Base-by-base conservation (phyloP, 768 basidiomycete genomes). In the Tricholoma bakamatsutake region DNA sequence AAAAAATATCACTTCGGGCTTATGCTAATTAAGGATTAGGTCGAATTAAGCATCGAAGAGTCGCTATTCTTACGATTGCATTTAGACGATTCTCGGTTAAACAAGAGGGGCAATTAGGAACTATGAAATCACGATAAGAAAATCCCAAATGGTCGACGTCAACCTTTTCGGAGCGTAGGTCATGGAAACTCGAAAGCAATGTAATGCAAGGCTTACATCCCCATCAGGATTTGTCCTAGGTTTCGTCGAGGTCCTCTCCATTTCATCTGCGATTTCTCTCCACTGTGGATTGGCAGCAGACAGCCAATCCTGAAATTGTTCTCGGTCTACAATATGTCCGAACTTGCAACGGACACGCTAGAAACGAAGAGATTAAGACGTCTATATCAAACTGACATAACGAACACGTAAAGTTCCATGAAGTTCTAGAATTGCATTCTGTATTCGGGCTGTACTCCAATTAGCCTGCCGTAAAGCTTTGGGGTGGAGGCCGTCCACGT, bases 401-500 rank as follows among this genome's bases (percentile, higher is more conserved):
- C 61, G 30, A 58, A 92, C 91, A 69, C 91, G 89, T 10, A 98
- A 69, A 15, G 87, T 91, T 17, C 94, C 94, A 67, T 98, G 94
- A 7, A 98, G 79, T 66, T 96, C 92, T 21, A 97, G 73, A 43
- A 93, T 84, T 24, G 62, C 71, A 67, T 60, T 68, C 52, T 59
- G 71, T 49, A 68, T 65, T n/a, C 64, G 65, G 67, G 71, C 58
- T 65, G 70, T 71, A 69, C 73, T 57, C 79, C 76, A 65, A 39
- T 61, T 46, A 31, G 55, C 59, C 49, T 65, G 61, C 71, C 70
- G 55, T 17, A 89, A 70, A 7, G 92, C 90, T 70, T 90, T 92
- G 51, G 85, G 85, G 64, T 98, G 95, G 5, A 98, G 80, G 2
- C 93, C 94, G 64, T 98, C 96, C n/a, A 98, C 95, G 61, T 90